These are phyloP conservation scores for Oryza meridionalis DNA, from an alignment of 176 grass and related monocot species.

Conservation along the genomic window DNA sequence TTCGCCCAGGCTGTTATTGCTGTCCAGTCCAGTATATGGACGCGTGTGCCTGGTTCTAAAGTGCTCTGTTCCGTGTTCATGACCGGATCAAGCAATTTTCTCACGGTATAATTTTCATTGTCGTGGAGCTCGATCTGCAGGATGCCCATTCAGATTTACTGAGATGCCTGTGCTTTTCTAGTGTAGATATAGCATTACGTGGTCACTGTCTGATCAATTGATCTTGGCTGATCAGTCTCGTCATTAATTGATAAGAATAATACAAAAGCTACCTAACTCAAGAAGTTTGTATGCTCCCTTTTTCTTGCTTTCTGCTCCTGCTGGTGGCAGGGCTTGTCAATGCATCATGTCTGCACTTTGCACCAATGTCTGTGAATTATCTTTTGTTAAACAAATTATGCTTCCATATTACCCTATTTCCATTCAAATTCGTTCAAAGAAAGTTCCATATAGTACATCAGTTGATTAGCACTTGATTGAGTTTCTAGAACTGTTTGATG, in stretches of 20 bases:
- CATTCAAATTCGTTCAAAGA: no score
- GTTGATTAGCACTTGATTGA: no score
- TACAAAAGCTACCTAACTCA: neutral
- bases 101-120: no score
- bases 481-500: slow-evolving; percentile 48
- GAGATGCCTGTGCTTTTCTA: neutral
- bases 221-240: neutral
- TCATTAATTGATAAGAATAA: neutral
- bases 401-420: no score
- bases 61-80: no score
- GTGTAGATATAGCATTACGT: neutral
- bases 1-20: neutral
- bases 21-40: no score
- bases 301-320: neutral
- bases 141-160: neutral
- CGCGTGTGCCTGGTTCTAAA: no score
- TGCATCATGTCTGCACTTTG: neutral
- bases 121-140: neutral
- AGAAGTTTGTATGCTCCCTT: neutral
- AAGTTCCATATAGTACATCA: no score
- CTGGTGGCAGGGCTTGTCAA: neutral
- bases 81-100: no score
- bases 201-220: neutral
- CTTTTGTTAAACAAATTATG: no score
- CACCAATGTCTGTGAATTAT: no score